These are phyloP conservation scores for Citrullus mucosospermus DNA, from an alignment of 306 rosid genomes.

Conservation along the genomic window DNA sequence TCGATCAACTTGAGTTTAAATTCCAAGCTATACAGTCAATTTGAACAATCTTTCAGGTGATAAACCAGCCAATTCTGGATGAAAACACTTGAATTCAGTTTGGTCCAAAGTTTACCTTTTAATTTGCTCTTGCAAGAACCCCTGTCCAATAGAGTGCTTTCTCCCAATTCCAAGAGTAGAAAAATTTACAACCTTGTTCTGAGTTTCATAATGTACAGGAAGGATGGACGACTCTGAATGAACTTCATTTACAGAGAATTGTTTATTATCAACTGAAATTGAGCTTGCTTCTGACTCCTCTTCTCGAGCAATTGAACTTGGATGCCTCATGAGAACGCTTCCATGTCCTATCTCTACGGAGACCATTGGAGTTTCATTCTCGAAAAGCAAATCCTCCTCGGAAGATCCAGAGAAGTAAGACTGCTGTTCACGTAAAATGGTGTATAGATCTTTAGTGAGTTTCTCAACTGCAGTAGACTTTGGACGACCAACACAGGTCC, in stretches of 20 bases:
- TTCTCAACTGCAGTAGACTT: slow-evolving; percentile 86
- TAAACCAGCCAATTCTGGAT: neutral
- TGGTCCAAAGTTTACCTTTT: slow-evolving; percentile 40
- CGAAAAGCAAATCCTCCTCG: slow-evolving; percentile 83
- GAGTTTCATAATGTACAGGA: slow-evolving; percentile 19
- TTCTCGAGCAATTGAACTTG: slow-evolving; percentile 67
- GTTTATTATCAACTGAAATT: slow-evolving; percentile 70
- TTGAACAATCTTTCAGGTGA: neutral
- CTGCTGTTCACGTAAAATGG: slow-evolving; percentile 86
- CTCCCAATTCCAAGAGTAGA: slow-evolving; percentile 32
- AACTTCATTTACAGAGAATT: slow-evolving; percentile 38
- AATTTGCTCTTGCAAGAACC: slow-evolving; percentile 39
- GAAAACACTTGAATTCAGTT: neutral
- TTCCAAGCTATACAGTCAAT: neutral
- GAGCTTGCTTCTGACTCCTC: slow-evolving; percentile 99
- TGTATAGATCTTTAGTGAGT: slow-evolving; percentile 81
- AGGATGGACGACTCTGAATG: slow-evolving; percentile 43
- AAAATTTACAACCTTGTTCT: slow-evolving; percentile 21
- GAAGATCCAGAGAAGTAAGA: slow-evolving; percentile 83
- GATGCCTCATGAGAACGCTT: slow-evolving; percentile 91
- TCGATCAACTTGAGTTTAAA: neutral
- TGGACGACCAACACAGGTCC: slow-evolving; percentile 74
- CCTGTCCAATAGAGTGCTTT: slow-evolving; percentile 35
- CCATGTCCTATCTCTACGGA: slow-evolving; percentile 99
- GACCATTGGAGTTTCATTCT: slow-evolving; percentile 79